Base-by-base conservation (phyloP, 1,284 basidiomycete species). In the Tilletia indica region DNA sequence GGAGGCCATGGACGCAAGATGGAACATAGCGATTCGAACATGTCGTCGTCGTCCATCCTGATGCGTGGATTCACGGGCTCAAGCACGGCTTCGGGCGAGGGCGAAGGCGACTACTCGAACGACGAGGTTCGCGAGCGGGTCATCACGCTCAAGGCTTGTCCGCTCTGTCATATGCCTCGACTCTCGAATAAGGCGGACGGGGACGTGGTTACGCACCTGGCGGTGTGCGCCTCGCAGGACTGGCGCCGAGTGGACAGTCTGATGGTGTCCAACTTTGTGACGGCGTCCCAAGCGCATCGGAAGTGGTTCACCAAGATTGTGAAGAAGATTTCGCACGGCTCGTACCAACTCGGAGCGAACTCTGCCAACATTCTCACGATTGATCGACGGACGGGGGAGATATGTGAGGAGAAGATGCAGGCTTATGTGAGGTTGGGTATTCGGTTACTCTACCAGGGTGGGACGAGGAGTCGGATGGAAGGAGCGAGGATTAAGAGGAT, bases 321-420 rank as follows among this genome's bases (percentile, higher is more conserved):
- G 74, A 88, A 74, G 54, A 93, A 93, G 86, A 89, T 96, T 67
- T 76, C 75, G 2, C 82, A 84, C 68, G 95, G 95, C 1, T 88
- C 91, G 74, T 97, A 98, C 86, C 90, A 89, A 76, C 88, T 97
- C 39, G 95, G 95, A 6, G 95, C 94, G 75, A 80, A 95, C 80
- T 93, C 91, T 68, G 96, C 94, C 68, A 98, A 98, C 83, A 97
- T 98, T 75, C 93, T 79, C 64, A 75, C 78, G 14, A 75, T 76
- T 68, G 87, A 91, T 61, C 87, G 91, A 14, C 84, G 89, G 80
- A 95, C 93, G 1, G 96, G 97, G 0, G 92, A 94, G 84, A 84
- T 98, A 72, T 91, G 96, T 80, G 97, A 99, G 85, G 97, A 99
- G 86, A 98, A 98, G 87, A 93, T 93, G 91, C 91, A 94, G 82